Base-by-base conservation (phyloP, 1,284 basidiomycete species). In the Xanthoconium separans region DNA sequence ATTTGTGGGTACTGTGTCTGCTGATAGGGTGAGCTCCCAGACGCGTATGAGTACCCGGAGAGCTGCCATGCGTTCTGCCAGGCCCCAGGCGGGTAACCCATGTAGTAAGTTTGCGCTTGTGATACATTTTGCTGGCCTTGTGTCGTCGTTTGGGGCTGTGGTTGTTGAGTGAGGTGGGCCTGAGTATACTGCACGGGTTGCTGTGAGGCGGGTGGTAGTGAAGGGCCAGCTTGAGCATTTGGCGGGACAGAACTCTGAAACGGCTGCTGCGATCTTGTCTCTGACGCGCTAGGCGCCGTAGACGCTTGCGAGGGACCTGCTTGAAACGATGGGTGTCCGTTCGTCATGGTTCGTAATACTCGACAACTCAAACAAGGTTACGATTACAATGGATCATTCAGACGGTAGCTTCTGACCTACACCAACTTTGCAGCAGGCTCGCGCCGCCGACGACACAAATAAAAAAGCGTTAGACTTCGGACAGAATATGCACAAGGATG, bases 401-500 rank as follows among this genome's bases (percentile, higher is more conserved):
- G n/a, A n/a, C n/a, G 2, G 22, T 22, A 22, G 22, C 22, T 22
- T 22, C 22, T 22, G 22, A 22, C 22, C 22, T 22, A 22, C 22
- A 22, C 22, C 22, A 22, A 34, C 34, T 34, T 34, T 15, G 13
- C 33, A 34, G 13, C 33, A 22, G 22, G 22, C 4, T 22, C 22
- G 22, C 22, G 34, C 15, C 15, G 16, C 6, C 12, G 10, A 27
- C 29, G 30, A 37, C 43, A 13, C 10, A 27, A 44, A 12, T 16
- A 41, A 39, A 29, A 37, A 4, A n/a, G 44, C 7, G 6, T 65
- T 55, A 85, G 10, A 85, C 81, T 47, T 80, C 78, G 0, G 76
- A 70, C 53, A 86, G 65, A 40, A 85, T 77, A 47, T 76, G 72
- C 4, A 85, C 76, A 41, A 86, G 59, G 16, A 85, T 75, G 59